Evolutionary conservation across 129 eudicot genomes (phyloP), one percentile per base, ranked within the genome.

Genomic region (Heracleum sosnowskyi): DNA sequence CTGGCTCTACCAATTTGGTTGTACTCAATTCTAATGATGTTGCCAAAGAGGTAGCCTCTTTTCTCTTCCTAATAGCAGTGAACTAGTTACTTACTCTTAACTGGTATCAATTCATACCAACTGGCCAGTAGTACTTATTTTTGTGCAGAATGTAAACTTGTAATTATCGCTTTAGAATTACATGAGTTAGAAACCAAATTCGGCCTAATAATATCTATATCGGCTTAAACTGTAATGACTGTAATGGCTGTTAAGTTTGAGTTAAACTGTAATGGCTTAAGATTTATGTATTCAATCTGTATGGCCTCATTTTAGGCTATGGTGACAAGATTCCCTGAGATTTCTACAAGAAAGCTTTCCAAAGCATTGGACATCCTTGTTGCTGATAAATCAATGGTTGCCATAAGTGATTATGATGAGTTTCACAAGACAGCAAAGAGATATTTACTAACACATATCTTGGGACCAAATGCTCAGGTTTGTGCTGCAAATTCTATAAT

Each of bases 401-500:
- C 97, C 11, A 86, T 85, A 83, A 90, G 97, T 81, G 99, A 96
- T 83, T 96, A 96, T 66, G 57, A 89, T 46, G 97, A 96, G 69
- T 89, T 85, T 72, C 89, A 96, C 85, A 90, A 86, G 82, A 82
- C 84, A 2, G 86, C 81, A 17, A 92, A 92, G 81, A 82, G 83
- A 28, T 77, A 86, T 81, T 40, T 92, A 57, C 87, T 92, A 44
- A 81, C 91, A 0, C 79, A 85, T 68, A 72, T 90, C 36, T 82
- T 96, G 76, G 99, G 97, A 63, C 86, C 99, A 76, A 86, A 83
- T 79, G 97, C 99, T 45, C 97, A 91, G 97, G 97, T 94, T 68
- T n/a, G 79, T 81, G 17, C 51, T 42, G 33, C 35, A 63, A 16
- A 34, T 34, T 77, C 71, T 17, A 13, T 18, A 40, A 28, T 2